phyloP scores from a whole-genome alignment of 148 eudicot genomes.

The Arctostaphylos glauca region DNA sequence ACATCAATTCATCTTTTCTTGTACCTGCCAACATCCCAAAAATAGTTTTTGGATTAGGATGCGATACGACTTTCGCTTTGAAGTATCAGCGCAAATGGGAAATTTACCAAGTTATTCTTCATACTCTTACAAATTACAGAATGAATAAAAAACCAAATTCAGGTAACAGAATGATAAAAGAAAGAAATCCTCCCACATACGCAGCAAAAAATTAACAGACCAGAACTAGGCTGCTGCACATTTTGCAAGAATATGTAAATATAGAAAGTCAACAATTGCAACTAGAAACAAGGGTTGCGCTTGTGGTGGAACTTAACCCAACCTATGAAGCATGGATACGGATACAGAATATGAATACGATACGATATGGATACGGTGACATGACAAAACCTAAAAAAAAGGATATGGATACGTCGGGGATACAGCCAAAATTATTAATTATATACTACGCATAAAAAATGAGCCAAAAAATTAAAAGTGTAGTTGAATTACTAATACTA shows the following conservation, averaged over 20 bases:
- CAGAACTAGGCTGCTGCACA: background rate
- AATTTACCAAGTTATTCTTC: background rate
- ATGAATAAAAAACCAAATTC: background rate
- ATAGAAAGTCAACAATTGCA: background rate
- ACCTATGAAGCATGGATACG: no score
- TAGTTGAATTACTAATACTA: no score
- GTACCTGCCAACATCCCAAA: constrained; percentile 9
- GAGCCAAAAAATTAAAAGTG: no score
- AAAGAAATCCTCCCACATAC: background rate
- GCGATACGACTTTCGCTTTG: background rate
- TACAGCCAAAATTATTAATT: no score
- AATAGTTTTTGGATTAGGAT: background rate
- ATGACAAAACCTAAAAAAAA: no score
- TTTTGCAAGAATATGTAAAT: background rate
- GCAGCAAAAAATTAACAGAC: background rate
- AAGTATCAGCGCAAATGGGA: no score
- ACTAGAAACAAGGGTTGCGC: background rate
- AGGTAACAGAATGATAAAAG: background rate
- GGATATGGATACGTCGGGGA: no score
- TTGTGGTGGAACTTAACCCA: background rate
- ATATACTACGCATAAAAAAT: no score
- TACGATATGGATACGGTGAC: no score
- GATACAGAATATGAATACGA: no score
- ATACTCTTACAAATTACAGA: background rate
- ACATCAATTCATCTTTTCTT: constrained; percentile 13